Conservation (phyloP, 2,329 filamentous ascomycete genomes). For the Pseudogymnoascus sp. region DNA sequence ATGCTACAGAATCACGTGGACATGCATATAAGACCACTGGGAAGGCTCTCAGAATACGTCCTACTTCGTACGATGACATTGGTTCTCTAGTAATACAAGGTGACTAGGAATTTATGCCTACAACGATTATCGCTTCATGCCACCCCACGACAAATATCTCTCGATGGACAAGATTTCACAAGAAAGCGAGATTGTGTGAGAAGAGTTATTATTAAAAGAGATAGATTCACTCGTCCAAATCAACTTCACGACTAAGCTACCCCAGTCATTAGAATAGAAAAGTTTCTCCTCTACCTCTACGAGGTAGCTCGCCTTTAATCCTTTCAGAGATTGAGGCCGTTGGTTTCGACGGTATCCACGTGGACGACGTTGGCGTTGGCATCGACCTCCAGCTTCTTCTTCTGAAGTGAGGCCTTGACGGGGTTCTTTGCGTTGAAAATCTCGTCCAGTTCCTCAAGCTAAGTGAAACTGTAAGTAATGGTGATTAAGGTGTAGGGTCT, state of each 20-base stretch:
- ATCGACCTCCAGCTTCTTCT: conserved; percentile 35
- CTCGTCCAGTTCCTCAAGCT: conserved; percentile 45
- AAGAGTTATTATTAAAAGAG: not conserved
- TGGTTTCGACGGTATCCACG: not conserved
- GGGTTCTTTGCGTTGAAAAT: conserved; percentile 40
- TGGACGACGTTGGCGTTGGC: conserved; percentile 19
- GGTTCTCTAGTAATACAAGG: not conserved
- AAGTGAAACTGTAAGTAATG: not conserved
- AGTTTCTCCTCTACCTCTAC: not conserved
- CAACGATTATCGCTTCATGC: not conserved
- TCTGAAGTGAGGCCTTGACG: conserved; percentile 38
- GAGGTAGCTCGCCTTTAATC: not conserved
- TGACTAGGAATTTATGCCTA: not conserved
- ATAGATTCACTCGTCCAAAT: not conserved
- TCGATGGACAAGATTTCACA: not conserved
- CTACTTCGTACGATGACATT: not conserved
- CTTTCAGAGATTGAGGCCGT: not conserved
- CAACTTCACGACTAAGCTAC: not conserved
- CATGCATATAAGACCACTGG: not conserved
- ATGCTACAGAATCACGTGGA: not conserved
- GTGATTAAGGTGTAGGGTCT: not conserved
- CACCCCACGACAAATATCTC: not conserved
- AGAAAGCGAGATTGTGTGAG: not conserved
- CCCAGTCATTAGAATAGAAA: not conserved
- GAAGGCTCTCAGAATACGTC: not conserved